phyloP scores from a whole-genome alignment of 2,329 filamentous ascomycete genomes.

The Xylariales sp. region DNA sequence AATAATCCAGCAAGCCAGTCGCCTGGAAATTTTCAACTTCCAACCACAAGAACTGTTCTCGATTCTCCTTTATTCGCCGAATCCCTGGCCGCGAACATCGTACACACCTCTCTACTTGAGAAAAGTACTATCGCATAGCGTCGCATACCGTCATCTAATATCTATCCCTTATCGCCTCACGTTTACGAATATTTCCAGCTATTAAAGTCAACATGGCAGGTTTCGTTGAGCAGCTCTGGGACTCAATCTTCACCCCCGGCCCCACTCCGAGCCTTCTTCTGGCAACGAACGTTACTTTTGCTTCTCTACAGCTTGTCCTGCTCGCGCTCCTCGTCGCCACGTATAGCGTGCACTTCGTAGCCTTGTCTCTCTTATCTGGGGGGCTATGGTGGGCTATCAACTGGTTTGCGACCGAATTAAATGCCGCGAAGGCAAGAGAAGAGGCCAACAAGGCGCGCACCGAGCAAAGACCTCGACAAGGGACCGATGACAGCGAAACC shows the following conservation, averaged over 20 bases:
- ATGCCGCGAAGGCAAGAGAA: conserved; percentile 58
- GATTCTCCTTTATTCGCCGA: conserved; percentile 15
- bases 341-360: conserved; percentile 86
- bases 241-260: conserved; percentile 92
- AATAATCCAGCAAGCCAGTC: neutral
- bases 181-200: conserved; percentile 14
- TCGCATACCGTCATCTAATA: conserved; percentile 39
- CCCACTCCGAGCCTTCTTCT: conserved; percentile 87
- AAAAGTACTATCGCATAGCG: conserved; percentile 26
- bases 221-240: conserved; percentile 83
- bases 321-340: conserved; percentile 81
- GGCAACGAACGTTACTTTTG: conserved; percentile 92
- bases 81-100: conserved; percentile 6
- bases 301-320: conserved; percentile 83
- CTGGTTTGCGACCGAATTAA: conserved; percentile 86
- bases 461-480: conserved; percentile 51
- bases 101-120: conserved; percentile 15
- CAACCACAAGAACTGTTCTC: conserved; percentile 15
- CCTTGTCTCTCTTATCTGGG: conserved; percentile 81
- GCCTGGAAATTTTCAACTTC: conserved; percentile 1
- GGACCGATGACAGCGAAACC: conserved; percentile 61
- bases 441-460: conserved; percentile 56
- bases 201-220: conserved; percentile 60
- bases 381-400: conserved; percentile 95
- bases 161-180: conserved; percentile 18